phyloP scores from a whole-genome alignment of 1,284 basidiomycete species.

The Violaceomyces palustris region DNA sequence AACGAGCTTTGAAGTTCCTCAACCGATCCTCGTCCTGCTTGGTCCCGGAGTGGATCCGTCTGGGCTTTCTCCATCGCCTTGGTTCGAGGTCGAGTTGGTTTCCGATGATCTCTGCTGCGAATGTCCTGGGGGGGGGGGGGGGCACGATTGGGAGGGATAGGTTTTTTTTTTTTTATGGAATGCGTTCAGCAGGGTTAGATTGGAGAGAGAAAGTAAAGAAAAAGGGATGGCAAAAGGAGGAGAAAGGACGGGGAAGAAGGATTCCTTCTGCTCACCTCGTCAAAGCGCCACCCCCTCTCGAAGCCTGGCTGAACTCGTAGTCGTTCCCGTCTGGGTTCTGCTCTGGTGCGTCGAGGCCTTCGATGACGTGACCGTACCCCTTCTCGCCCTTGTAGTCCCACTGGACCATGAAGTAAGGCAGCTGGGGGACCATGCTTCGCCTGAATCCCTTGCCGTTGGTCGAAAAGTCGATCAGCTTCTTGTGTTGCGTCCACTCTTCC shows the following conservation, averaged over 20 bases:
- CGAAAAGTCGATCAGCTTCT: slow-evolving; percentile 93
- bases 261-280: slow-evolving; percentile 3
- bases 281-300: slow-evolving; percentile 10
- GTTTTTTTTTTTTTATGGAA: no score
- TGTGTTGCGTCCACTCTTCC: slow-evolving; percentile 94
- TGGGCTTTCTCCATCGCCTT: slow-evolving; percentile 75
- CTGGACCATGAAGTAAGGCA: slow-evolving; percentile 97
- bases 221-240: no score
- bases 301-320: slow-evolving; percentile 60
- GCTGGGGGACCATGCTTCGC: slow-evolving; percentile 71
- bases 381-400: slow-evolving; percentile 82
- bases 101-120: slow-evolving; percentile 90
- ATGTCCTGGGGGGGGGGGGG: no score
- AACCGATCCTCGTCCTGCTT: slow-evolving; percentile 67
- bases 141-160: no score
- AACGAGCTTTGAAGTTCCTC: slow-evolving; percentile 61
- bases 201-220: no score
- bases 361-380: slow-evolving; percentile 70
- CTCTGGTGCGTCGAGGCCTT: slow-evolving; percentile 58
- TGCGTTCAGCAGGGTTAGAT: no score
- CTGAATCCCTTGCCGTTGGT: slow-evolving; percentile 54
- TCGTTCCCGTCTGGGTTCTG: slow-evolving; percentile 60
- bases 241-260: slow-evolving; percentile 58
- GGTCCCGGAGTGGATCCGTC: slow-evolving; percentile 50
- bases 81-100: slow-evolving; percentile 83